Percentiles rank a stretch among this genome's conserved stretches.
Evolutionary conservation across 192 early-diverging fungal genomes (phyloP).

Genomic region (Irineochytrium annulatum): DNA sequence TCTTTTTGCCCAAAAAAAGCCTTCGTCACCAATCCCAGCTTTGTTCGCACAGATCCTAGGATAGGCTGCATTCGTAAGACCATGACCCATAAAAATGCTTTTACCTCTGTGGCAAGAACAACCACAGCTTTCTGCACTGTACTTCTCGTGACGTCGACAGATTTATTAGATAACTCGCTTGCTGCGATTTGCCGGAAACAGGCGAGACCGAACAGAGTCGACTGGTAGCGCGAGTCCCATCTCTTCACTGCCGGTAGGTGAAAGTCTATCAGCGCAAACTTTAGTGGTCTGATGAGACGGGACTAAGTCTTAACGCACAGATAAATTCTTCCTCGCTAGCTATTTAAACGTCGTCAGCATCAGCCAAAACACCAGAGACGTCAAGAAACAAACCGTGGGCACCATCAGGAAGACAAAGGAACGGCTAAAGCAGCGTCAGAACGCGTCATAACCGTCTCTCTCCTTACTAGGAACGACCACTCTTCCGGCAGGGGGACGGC

Average conservation of each 20-base stretch:
- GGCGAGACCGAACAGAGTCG: constrained; percentile 76
- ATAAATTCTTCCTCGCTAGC: constrained; percentile 73
- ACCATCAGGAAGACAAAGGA: constrained; percentile 76
- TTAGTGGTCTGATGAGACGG: background rate
- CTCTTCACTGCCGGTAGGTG: constrained; percentile 69
- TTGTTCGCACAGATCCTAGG: constrained; percentile 66
- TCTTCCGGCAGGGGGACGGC: constrained; percentile 66
- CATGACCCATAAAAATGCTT: background rate
- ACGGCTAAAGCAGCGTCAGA: constrained; percentile 48
- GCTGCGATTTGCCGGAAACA: constrained; percentile 76
- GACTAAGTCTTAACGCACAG: constrained; percentile 25
- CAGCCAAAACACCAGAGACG: background rate
- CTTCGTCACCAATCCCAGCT: constrained; percentile 71
- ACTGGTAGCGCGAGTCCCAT: constrained; percentile 52
- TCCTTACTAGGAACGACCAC: constrained; percentile 66
- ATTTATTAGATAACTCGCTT: constrained; percentile 64
- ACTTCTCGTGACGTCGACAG: constrained; percentile 70
- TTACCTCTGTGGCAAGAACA: constrained; percentile 61
- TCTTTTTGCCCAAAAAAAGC: constrained; percentile 76
- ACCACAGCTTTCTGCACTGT: constrained; percentile 81
- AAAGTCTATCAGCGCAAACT: constrained; percentile 50
- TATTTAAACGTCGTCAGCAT: constrained; percentile 2
- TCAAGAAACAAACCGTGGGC: constrained; percentile 57
- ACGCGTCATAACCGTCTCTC: background rate
- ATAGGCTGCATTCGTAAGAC: constrained; percentile 41